These are phyloP conservation scores for Pharnaceum exiguum DNA, from an alignment of 148 eudicot species.

Conservation along the genomic window DNA sequence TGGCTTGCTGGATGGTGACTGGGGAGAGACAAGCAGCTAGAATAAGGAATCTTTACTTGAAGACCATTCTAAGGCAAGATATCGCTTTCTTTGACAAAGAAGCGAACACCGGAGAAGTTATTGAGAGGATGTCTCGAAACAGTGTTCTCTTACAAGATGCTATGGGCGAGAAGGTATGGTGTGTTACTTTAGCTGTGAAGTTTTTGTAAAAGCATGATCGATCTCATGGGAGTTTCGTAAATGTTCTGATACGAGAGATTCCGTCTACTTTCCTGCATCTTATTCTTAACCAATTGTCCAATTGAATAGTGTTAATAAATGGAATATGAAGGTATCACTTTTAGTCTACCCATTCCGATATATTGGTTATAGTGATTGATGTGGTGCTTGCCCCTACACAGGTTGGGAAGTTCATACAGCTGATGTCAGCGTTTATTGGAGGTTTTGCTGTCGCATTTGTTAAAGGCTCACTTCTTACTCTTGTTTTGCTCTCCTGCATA, in stretches of 20 bases:
- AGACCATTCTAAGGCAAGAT: slow-evolving; percentile 34
- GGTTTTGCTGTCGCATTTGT: slow-evolving; percentile 40
- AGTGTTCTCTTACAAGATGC: slow-evolving; percentile 41
- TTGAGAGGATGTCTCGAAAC: slow-evolving; percentile 34
- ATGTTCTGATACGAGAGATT: neutral
- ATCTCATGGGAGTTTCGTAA: no score
- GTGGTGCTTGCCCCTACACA: neutral
- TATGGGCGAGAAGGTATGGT: slow-evolving; percentile 42
- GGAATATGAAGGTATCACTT: no score
- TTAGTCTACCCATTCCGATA: neutral
- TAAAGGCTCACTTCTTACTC: slow-evolving; percentile 49
- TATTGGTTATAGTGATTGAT: neutral
- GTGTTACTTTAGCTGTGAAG: no score
- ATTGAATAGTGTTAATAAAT: no score
- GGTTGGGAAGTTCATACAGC: slow-evolving; percentile 45
- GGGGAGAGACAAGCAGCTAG: slow-evolving; percentile 42
- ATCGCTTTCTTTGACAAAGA: slow-evolving; percentile 38
- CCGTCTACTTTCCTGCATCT: neutral
- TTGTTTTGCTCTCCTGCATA: slow-evolving; percentile 41
- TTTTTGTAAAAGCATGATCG: no score
- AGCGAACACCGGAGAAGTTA: slow-evolving; percentile 32
- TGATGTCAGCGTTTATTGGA: slow-evolving; percentile 41
- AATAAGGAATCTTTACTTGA: slow-evolving; percentile 34
- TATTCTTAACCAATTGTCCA: neutral
- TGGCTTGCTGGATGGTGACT: slow-evolving; percentile 40